These are phyloP conservation scores for Gynostemma pentaphyllum DNA, from an alignment of 306 rosid genomes.

Conservation along the genomic window DNA sequence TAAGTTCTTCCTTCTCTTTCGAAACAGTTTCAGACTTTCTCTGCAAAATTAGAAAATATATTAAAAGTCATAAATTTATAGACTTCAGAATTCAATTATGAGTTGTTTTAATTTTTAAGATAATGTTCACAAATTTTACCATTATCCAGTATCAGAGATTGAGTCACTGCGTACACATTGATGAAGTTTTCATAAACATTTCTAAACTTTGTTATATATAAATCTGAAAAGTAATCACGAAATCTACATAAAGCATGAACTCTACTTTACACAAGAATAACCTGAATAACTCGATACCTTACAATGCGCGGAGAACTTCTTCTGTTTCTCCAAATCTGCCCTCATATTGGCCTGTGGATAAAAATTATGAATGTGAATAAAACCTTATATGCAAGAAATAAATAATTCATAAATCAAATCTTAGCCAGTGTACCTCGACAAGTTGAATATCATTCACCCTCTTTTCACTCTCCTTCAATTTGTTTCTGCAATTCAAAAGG, in stretches of 20 bases:
- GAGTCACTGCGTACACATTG: too few relatives aligned
- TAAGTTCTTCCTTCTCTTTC: conserved; percentile 68
- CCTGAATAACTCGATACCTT: too few relatives aligned
- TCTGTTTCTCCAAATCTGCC: conserved; percentile 55
- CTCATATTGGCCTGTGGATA: conserved; percentile 48
- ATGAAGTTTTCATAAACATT: too few relatives aligned
- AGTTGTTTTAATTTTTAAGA: too few relatives aligned
- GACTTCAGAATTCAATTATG: too few relatives aligned
- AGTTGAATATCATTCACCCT: conserved; percentile 41
- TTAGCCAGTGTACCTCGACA: conserved; percentile 43
- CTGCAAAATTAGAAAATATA: conserved; percentile 24
- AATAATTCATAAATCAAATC: neutral
- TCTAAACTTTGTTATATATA: too few relatives aligned
- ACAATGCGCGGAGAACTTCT: conserved; percentile 27
- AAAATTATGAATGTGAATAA: conserved; percentile 10
- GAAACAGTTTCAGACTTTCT: conserved; percentile 31
- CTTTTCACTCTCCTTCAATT: conserved; percentile 58
- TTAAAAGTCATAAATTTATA: neutral
- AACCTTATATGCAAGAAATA: neutral
- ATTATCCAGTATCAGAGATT: too few relatives aligned
- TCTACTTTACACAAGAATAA: too few relatives aligned
- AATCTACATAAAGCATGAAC: too few relatives aligned
- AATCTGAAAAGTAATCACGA: too few relatives aligned
- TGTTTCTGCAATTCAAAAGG: conserved; percentile 47
- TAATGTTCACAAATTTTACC: too few relatives aligned